Conservation (phyloP, 768 basidiomycete genomes). For the Lyophyllum decastes region DNA sequence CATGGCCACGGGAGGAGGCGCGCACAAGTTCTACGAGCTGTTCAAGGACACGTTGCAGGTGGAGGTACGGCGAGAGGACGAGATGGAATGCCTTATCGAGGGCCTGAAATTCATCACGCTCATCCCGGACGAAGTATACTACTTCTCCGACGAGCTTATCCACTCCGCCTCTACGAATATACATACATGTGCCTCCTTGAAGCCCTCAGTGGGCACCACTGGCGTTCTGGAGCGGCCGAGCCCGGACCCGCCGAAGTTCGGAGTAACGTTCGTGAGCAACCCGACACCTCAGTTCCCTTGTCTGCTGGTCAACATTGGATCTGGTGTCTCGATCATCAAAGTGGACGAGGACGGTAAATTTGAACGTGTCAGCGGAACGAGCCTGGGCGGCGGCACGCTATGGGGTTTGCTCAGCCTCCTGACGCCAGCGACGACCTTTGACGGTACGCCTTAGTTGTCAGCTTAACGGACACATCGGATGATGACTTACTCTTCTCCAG, state of each 20-base stretch:
- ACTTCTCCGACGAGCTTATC: constrained; percentile 97
- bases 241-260: constrained; percentile 86
- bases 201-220: constrained; percentile 9
- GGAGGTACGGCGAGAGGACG: constrained; percentile 89
- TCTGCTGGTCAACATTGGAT: constrained; percentile 96
- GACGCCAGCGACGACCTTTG: constrained; percentile 94
- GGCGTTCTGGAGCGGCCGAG: constrained; percentile 74
- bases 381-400: constrained; percentile 93
- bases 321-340: constrained; percentile 96
- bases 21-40: constrained; percentile 89
- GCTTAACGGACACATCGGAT: constrained; percentile 4
- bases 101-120: constrained; percentile 95
- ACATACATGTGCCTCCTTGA: constrained; percentile 19
- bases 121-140: constrained; percentile 97
- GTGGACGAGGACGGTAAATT: constrained; percentile 94
- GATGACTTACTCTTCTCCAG: constrained; percentile 41
- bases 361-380: constrained; percentile 96
- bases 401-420: constrained; percentile 95
- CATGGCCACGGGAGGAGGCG: constrained; percentile 97
- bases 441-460: constrained; percentile 64
- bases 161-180: constrained; percentile 44
- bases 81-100: constrained; percentile 98
- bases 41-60: constrained; percentile 76
- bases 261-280: constrained; percentile 83
- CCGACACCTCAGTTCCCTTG: constrained; percentile 92